phyloP scores from a whole-genome alignment of 345 rosid species.

The Eucalyptus tenuipes region DNA sequence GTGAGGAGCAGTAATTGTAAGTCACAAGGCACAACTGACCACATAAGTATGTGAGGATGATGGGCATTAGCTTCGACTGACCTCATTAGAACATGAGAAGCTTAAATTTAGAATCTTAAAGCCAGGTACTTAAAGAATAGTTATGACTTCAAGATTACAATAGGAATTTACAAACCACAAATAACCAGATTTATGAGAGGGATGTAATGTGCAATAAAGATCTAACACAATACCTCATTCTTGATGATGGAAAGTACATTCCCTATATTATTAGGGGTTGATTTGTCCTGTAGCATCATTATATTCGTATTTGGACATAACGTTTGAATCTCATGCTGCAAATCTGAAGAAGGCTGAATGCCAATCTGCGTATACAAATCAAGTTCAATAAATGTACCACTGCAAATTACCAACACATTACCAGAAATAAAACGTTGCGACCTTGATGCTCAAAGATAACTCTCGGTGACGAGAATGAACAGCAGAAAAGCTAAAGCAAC shows the following conservation, averaged over 20 bases:
- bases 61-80: background rate
- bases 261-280: background rate
- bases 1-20: background rate
- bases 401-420: background rate
- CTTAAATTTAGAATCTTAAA: background rate
- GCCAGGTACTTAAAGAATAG: background rate
- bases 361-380: background rate
- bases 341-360: background rate
- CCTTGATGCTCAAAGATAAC: constrained; percentile 20
- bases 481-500: constrained; percentile 21
- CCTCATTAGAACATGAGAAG: background rate
- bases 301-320: background rate
- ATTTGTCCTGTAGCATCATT: background rate
- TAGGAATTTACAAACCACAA: background rate
- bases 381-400: background rate
- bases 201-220: background rate
- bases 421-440: background rate
- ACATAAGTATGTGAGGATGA: background rate
- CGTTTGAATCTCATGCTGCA: background rate
- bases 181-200: background rate
- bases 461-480: constrained; percentile 27
- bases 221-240: background rate
- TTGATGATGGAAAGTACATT: background rate
- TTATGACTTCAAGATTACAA: background rate
- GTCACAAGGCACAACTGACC: background rate